Base-by-base conservation (phyloP, 1,139 yeast species). In the Protomyces lactucae-debilis region DNA sequence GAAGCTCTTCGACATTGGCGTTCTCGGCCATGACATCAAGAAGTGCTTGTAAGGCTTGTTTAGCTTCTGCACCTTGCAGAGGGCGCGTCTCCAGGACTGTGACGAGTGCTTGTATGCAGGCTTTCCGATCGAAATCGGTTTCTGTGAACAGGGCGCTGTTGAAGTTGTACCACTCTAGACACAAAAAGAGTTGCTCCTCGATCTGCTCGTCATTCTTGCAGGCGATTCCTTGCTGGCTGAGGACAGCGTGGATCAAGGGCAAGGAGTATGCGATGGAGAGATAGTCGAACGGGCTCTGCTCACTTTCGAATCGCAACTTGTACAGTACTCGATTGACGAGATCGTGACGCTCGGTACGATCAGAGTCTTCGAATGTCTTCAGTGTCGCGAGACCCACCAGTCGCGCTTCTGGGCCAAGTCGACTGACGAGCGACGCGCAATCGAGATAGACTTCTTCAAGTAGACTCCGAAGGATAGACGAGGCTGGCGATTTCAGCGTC, bases 161-260 rank as follows among this genome's bases (percentile, higher is more conserved):
- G 12, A 84, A 80, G 0, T 89, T 79, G 52, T 93, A 78, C 60
- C 91, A 85, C 71, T 91, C 96, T 69, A 92, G 76, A 0, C 93
- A 88, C 66, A 93, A 77, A 65, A 88, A 76, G 57, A 90, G 77
- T 70, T 89, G 95, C 73, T 92, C 98, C 73, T 92, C 98, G 71
- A 87, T 88, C 35, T 87, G 88, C 67, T 88, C 95, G 72, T 88
- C 95, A 3, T n/a, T 43, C 36, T 55, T 28, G 21, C 52, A 40
- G 2, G 48, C 48, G 48, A 43, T 16, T 2, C 48, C 48, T 43
- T 43, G 48, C 2, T 43, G 21, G 12, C 23, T 16, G 73, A 74
- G 43, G 78, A 72, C 86, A 67, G 81, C 82, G 25, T 84, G 82
- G 60, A 91, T 75, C 68, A 92, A 76, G 1, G 98, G 97, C 52